Percentiles rank a stretch among this genome's conserved stretches.
Evolutionary conservation across 2,329 filamentous ascomycete genomes (phyloP).

Genomic region (Thermochaetoides dissita): DNA sequence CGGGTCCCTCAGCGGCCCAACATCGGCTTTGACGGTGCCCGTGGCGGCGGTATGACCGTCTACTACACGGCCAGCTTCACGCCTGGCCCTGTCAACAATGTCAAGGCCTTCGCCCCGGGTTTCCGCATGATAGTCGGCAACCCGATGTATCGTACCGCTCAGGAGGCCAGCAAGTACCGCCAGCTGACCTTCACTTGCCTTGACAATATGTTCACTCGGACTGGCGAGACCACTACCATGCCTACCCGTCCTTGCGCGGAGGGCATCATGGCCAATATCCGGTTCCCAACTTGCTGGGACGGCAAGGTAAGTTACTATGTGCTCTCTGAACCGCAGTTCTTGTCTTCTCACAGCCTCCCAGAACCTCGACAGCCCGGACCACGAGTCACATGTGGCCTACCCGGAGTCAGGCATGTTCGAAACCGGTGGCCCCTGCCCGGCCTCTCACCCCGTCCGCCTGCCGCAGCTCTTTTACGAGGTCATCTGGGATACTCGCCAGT

Average conservation of each 20-base stretch:
- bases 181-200: conserved; percentile 12
- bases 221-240: conserved; percentile 9
- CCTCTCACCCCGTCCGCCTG: conserved; percentile 11
- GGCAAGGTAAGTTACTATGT: conserved; percentile 17
- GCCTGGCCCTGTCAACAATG: neutral
- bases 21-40: conserved; percentile 8
- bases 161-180: conserved; percentile 5
- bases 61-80: conserved; percentile 8
- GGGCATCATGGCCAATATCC: conserved; percentile 27
- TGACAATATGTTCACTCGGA: conserved; percentile 10
- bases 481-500: conserved; percentile 11
- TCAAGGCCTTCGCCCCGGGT: conserved; percentile 8
- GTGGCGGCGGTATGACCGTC: conserved; percentile 10
- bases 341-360: conserved; percentile 1
- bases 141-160: conserved; percentile 7
- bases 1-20: conserved; percentile 9
- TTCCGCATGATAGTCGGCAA: conserved; percentile 13
- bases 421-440: conserved; percentile 8
- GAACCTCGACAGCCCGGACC: conserved; percentile 29
- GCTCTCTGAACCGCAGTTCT: too few relatives aligned
- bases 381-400: conserved; percentile 15
- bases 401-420: conserved; percentile 8
- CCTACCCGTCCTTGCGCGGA: conserved; percentile 16
- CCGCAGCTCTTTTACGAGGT: conserved; percentile 13
- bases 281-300: conserved; percentile 37